Evolutionary conservation across 345 rosid genomes (phyloP).

Genomic region (Rhodamnia rubescens): DNA sequence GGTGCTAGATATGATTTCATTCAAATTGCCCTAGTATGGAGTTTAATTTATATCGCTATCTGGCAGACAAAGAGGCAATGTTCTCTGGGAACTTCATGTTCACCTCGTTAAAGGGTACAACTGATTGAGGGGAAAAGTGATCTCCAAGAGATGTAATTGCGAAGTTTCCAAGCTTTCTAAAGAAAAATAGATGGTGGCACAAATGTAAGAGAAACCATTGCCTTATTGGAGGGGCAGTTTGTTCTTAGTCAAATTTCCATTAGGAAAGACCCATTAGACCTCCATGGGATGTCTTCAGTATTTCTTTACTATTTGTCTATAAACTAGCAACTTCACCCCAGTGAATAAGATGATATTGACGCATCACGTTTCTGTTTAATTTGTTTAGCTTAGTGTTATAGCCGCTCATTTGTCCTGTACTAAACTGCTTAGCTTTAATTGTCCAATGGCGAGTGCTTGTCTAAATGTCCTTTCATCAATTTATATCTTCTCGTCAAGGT

Average conservation of each 20-base stretch:
- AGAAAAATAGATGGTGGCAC: neutral
- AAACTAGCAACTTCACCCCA: neutral
- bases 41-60: neutral
- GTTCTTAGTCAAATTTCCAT: neutral
- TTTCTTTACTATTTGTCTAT: neutral
- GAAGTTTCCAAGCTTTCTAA: neutral
- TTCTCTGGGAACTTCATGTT: constrained; percentile 83
- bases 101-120: constrained; percentile 40
- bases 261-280: neutral
- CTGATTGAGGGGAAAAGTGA: constrained; percentile 4
- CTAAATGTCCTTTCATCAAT: neutral
- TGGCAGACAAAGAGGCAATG: constrained; percentile 76
- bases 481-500: neutral
- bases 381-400: neutral
- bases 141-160: neutral
- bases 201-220: neutral
- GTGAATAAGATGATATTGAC: neutral
- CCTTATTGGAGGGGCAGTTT: neutral
- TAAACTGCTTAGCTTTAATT: neutral
- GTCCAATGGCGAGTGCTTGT: neutral
- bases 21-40: neutral
- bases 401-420: neutral
- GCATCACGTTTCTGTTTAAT: neutral
- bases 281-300: neutral
- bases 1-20: neutral